phyloP scores from a whole-genome alignment of 768 basidiomycete species.

The Clathrus columnatus region DNA sequence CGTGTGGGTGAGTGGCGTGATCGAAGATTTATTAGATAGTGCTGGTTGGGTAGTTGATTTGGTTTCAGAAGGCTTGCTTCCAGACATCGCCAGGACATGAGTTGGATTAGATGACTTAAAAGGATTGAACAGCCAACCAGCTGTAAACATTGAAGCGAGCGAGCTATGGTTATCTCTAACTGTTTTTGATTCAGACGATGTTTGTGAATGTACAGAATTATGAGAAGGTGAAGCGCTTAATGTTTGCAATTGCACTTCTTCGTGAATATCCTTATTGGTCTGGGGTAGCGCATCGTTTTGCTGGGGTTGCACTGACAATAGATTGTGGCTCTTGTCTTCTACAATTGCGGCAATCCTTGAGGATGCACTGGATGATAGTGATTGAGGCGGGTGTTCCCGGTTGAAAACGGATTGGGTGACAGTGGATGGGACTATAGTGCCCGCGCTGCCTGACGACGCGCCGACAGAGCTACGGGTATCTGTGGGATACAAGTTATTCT shows the following conservation, averaged over 20 bases:
- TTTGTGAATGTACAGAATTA: conserved; percentile 51
- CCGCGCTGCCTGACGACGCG: conserved; percentile 31
- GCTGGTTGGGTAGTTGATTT: conserved; percentile 18
- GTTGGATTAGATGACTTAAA: conserved; percentile 61
- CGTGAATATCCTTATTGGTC: conserved; percentile 15
- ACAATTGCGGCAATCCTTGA: conserved; percentile 47
- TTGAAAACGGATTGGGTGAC: conserved; percentile 32
- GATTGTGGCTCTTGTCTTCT: conserved; percentile 35
- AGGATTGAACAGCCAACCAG: conserved; percentile 73
- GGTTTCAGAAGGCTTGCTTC: conserved; percentile 18
- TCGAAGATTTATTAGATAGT: conserved; percentile 1
- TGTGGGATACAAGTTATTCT: conserved; percentile 23
- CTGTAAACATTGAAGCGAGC: conserved; percentile 51
- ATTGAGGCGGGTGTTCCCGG: conserved; percentile 36
- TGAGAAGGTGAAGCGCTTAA: conserved; percentile 59
- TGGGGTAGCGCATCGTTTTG: background rate
- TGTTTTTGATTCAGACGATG: conserved; percentile 29
- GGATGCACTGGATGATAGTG: conserved; percentile 33
- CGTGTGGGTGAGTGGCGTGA: conserved; percentile 21
- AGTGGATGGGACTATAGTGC: conserved; percentile 23
- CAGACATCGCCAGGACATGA: conserved; percentile 49
- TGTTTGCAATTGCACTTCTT: conserved; percentile 16
- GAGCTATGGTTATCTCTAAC: conserved; percentile 21
- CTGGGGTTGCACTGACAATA: background rate
- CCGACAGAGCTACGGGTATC: conserved; percentile 29